Conservation (phyloP, 352 stramenopile species). For the Blastocystis sp. region DNA sequence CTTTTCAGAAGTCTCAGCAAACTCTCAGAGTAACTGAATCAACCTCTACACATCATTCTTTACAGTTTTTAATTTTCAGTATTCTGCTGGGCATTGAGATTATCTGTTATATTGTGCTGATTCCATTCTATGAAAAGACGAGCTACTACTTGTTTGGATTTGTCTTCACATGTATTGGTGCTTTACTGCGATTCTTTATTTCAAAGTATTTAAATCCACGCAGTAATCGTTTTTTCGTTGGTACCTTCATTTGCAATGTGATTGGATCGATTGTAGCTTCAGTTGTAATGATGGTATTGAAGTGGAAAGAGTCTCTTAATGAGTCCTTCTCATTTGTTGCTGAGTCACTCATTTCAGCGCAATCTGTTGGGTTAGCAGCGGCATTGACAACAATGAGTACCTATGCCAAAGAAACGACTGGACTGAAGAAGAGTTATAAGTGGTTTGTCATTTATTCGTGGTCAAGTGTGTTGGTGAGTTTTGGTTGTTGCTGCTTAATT, state of each 20-base stretch:
- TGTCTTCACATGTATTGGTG: not conserved
- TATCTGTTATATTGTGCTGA: not conserved
- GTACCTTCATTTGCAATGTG: constrained; percentile 8
- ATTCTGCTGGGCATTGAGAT: not conserved
- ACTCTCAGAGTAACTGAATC: not conserved
- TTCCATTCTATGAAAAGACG: not conserved
- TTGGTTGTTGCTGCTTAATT: not conserved
- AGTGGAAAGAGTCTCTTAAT: not conserved
- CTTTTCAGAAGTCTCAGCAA: not conserved
- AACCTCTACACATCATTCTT: not conserved
- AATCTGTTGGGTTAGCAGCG: not conserved
- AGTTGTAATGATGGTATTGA: not conserved
- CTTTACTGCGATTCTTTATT: constrained; percentile 5
- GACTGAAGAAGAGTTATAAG: not conserved
- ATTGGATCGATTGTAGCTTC: not conserved
- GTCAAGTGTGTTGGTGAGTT: not conserved
- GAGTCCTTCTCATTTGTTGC: not conserved
- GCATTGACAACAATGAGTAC: constrained; percentile 24
- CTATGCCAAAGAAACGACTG: constrained; percentile 6
- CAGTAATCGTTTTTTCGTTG: not conserved
- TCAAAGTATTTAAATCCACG: not conserved
- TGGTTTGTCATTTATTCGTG: not conserved
- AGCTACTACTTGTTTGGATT: not conserved
- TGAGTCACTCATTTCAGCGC: not conserved
- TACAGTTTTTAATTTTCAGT: not conserved